Percentiles rank a stretch among this genome's conserved stretches.
Conservation (phyloP, 192 early-diverging fungal species). For the Podila horticola region DNA sequence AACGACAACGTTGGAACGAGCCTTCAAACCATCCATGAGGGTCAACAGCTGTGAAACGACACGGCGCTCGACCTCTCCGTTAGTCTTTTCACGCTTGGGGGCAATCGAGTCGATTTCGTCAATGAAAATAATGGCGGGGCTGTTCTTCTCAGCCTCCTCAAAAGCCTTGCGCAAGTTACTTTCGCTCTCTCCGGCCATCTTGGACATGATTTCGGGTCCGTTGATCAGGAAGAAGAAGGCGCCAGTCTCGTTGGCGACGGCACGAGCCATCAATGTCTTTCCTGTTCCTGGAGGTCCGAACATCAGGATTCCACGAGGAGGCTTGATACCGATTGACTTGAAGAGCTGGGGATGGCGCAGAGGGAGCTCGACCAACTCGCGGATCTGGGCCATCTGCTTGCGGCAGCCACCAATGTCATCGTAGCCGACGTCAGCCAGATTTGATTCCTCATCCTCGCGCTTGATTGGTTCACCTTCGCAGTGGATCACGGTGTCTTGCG, state of each 20-base stretch:
- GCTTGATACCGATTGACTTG: conserved; percentile 99
- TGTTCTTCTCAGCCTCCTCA: conserved; percentile 98
- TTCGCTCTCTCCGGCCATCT: conserved; percentile 99
- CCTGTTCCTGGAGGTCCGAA: conserved; percentile 99
- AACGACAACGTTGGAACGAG: conserved; percentile 97
- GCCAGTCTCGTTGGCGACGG: conserved; percentile 99
- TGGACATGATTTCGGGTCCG: conserved; percentile 99
- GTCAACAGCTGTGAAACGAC: conserved; percentile 98
- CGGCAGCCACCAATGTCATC: conserved; percentile 99
- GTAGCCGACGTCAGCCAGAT: conserved; percentile 94
- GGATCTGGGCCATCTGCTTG: conserved; percentile 99
- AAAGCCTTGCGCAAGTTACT: conserved; percentile 98
- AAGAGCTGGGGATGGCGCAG: conserved; percentile 98
- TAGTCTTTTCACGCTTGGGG: conserved; percentile 99
- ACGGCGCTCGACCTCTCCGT: conserved; percentile 98
- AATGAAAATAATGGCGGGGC: conserved; percentile 98
- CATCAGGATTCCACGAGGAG: conserved; percentile 97
- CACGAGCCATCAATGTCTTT: conserved; percentile 98
- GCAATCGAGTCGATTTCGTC: conserved; percentile 99
- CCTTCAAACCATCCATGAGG: conserved; percentile 97
- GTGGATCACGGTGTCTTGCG: conserved; percentile 98
- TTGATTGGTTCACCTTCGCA: conserved; percentile 99
- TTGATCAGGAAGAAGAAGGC: conserved; percentile 99
- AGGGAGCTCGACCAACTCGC: conserved; percentile 97
- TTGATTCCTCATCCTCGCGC: conserved; percentile 98